Base-by-base conservation (phyloP, 2,329 filamentous ascomycete genomes). In the Exophiala sideris region DNA sequence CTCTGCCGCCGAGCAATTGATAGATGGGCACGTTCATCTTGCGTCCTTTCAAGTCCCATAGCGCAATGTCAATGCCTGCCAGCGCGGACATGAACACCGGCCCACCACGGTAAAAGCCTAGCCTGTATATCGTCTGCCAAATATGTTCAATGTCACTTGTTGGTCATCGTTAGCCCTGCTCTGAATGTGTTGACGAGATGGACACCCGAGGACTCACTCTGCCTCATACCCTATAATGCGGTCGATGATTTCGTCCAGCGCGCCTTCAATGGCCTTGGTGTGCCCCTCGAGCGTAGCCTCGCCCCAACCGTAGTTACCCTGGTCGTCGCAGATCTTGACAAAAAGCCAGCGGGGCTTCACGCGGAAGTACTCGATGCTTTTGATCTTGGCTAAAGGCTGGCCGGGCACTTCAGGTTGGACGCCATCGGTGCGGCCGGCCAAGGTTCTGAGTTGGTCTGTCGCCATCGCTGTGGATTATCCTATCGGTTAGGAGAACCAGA, bases 31-130 rank as follows among this genome's bases (percentile, higher is more conserved):
- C 82, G 6, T 80, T 79, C 2, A 86, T 70, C 57, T 76, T 80
- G 44, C 82, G 73, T 12, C 58, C 82, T 72, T 91, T 90, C 16
- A 91, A 73, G 70, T 91, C 87, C 87, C 87, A 91, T 0, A 91
- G 72, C 0, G 87, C 87, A 67, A 91, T 91, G 65, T 91, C 88
- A 48, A 91, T 82, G 2, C 88, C 88, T 0, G 86, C 82, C 12
- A 91, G 71, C 0, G 88, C 88, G 61, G 83, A 88, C 87, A 91
- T 91, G 60, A 91, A 85, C 8, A 91, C 87, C 0, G 88, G 86
- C 0, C 88, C 88, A 2, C 88, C 88, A 24, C 88, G 78, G 68
- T 91, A 91, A 69, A 91, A 92, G 0, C 82, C 82, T 39, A 80
- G 74, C 39, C 88, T 79, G 80, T 84, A 91, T 21, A 82, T 81